A percentile compares a stretch with the other conserved stretches of the same genome.
phyloP scores from a whole-genome alignment of 768 basidiomycete genomes.

The Cyathus striatus region DNA sequence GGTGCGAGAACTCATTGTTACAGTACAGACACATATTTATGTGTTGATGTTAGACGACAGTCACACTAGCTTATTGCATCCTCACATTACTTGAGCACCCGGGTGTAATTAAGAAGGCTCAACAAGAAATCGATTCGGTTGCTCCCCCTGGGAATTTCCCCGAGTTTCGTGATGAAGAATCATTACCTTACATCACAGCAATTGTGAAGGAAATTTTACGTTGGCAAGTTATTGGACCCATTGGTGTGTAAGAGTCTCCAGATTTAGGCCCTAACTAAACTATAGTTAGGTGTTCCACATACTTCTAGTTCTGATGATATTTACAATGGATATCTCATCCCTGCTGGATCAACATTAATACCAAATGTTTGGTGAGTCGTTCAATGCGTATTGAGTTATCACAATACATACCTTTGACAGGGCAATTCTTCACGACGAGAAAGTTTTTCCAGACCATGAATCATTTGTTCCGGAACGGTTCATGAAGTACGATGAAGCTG shows the following conservation, averaged over 20 bases:
- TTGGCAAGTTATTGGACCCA: conserved; percentile 14
- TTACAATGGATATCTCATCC: conserved; percentile 28
- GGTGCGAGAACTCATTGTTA: too few relatives aligned
- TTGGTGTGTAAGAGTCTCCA: conserved; percentile 9
- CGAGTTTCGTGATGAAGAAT: too few relatives aligned
- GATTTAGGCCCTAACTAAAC: background rate
- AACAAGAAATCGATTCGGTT: too few relatives aligned
- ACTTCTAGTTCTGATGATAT: conserved; percentile 18
- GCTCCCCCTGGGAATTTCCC: too few relatives aligned
- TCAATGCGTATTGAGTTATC: background rate
- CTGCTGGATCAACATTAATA: conserved; percentile 22
- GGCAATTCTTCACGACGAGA: conserved; percentile 28
- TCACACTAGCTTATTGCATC: too few relatives aligned
- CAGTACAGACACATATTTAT: too few relatives aligned
- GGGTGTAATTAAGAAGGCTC: too few relatives aligned
- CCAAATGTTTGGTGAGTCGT: conserved; percentile 21
- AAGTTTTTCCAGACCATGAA: conserved; percentile 23
- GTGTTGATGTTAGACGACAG: too few relatives aligned
- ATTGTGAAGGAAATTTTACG: too few relatives aligned
- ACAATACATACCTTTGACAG: conserved; percentile 7
- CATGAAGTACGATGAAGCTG: too few relatives aligned
- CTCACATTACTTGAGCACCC: too few relatives aligned
- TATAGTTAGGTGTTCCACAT: conserved; percentile 19
- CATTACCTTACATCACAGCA: too few relatives aligned
- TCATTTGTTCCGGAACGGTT: conserved; percentile 23